phyloP scores from a whole-genome alignment of 306 rosid genomes.

The Mimosa pudica region DNA sequence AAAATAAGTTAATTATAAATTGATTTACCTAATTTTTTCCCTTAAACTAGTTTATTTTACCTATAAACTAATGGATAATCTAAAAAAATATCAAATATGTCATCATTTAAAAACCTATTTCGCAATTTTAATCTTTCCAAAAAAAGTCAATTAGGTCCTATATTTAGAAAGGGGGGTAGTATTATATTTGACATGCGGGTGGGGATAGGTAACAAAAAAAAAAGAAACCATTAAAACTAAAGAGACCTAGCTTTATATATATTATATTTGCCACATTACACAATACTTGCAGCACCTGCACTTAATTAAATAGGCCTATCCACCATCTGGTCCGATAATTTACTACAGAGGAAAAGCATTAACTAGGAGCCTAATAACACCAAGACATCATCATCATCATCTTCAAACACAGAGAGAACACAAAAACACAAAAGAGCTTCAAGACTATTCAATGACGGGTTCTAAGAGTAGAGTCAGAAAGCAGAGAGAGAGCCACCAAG shows the following conservation, averaged over 20 bases:
- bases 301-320: neutral
- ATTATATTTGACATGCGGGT: too few relatives aligned
- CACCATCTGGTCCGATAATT: neutral
- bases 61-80: too few relatives aligned
- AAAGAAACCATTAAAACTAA: neutral
- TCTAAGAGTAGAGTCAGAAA: slow-evolving; percentile 32
- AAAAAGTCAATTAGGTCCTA: too few relatives aligned
- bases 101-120: too few relatives aligned
- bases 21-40: too few relatives aligned
- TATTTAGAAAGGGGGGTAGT: too few relatives aligned
- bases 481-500: slow-evolving; percentile 45
- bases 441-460: neutral
- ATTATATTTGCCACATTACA: neutral
- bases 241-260: neutral
- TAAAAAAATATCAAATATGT: too few relatives aligned
- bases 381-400: neutral
- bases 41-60: too few relatives aligned
- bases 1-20: too few relatives aligned
- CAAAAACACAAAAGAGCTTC: neutral
- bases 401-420: neutral
- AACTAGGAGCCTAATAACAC: neutral
- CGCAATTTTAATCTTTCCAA: too few relatives aligned
- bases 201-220: too few relatives aligned
- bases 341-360: slow-evolving; percentile 6
- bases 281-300: neutral